These are phyloP conservation scores for Cytospora chrysosperma DNA, from an alignment of 2,329 filamentous ascomycete genomes.

Conservation along the genomic window DNA sequence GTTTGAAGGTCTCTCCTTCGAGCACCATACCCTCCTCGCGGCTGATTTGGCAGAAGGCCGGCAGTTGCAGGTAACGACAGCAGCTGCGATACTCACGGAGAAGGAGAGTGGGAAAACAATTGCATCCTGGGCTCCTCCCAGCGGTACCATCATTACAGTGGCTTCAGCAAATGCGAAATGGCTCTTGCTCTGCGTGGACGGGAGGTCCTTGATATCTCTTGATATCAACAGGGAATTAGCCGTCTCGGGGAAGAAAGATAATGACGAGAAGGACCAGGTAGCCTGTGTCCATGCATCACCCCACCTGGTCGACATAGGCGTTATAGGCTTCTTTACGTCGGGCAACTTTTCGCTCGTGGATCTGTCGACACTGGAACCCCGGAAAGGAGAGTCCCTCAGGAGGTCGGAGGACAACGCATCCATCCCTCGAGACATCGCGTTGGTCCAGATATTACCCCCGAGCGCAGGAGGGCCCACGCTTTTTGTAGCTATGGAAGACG, in stretches of 20 bases:
- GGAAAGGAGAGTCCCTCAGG: constrained; percentile 63
- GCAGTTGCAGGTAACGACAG: constrained; percentile 74
- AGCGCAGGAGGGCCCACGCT: constrained; percentile 64
- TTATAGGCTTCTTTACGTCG: constrained; percentile 86
- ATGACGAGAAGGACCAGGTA: constrained; percentile 70
- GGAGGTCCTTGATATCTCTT: constrained; percentile 69
- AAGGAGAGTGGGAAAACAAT: constrained; percentile 53
- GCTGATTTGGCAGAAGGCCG: constrained; percentile 62
- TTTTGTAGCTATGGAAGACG: constrained; percentile 89
- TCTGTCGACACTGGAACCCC: constrained; percentile 62
- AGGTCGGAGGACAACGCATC: constrained; percentile 66
- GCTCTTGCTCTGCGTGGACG: constrained; percentile 73
- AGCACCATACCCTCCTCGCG: constrained; percentile 69
- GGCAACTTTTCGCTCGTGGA: constrained; percentile 74
- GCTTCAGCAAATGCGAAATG: constrained; percentile 71
- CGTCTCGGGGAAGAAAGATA: constrained; percentile 57
- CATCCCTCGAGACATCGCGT: constrained; percentile 76
- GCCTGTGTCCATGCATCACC: constrained; percentile 78
- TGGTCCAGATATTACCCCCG: constrained; percentile 74
- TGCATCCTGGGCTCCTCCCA: constrained; percentile 56
- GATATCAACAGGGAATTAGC: constrained; percentile 59
- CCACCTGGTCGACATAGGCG: constrained; percentile 62
- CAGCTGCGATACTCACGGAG: constrained; percentile 61
- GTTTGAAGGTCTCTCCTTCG: constrained; percentile 69
- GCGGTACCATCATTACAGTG: constrained; percentile 65